Evolutionary conservation across 108 stramenopile genomes (phyloP).

Genomic region (Seminavis robusta): DNA sequence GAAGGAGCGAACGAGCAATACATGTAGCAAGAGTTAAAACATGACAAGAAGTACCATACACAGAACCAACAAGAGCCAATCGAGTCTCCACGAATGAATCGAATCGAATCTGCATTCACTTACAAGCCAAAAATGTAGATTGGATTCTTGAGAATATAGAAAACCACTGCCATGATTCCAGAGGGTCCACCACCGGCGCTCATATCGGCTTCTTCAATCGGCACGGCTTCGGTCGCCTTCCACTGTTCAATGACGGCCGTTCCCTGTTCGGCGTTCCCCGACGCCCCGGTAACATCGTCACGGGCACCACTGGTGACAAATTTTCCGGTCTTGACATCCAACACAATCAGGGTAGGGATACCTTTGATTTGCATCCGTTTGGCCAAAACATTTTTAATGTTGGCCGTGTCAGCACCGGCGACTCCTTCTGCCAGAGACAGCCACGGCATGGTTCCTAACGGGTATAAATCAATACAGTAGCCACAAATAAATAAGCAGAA

Average conservation of each 20-base stretch:
- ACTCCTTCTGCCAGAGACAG: conserved; percentile 37
- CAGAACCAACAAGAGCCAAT: no score
- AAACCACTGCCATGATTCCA: conserved; percentile 24
- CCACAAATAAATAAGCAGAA: no score
- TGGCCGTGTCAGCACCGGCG: conserved; percentile 34
- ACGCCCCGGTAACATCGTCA: conserved; percentile 37
- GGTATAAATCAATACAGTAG: no score
- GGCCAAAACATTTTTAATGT: conserved; percentile 50
- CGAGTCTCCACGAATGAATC: no score
- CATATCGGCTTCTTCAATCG: conserved; percentile 41
- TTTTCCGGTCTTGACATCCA: conserved; percentile 68
- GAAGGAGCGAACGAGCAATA: no score
- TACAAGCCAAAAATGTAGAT: conserved; percentile 54
- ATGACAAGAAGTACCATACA: no score
- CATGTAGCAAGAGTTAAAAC: no score
- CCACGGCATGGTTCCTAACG: conserved; percentile 84
- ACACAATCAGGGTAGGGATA: conserved; percentile 64
- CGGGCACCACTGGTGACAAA: conserved; percentile 51
- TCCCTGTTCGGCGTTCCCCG: conserved; percentile 18
- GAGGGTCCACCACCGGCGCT: conserved; percentile 8
- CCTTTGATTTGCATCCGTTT: conserved; percentile 51
- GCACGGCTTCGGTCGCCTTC: conserved; percentile 47
- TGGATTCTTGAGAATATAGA: conserved; percentile 57
- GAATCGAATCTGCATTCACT: no score
- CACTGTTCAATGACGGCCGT: conserved; percentile 41